Evolutionary conservation across 805 yeast species (phyloP).

Genomic region (Danielozyma ontarioensis): DNA sequence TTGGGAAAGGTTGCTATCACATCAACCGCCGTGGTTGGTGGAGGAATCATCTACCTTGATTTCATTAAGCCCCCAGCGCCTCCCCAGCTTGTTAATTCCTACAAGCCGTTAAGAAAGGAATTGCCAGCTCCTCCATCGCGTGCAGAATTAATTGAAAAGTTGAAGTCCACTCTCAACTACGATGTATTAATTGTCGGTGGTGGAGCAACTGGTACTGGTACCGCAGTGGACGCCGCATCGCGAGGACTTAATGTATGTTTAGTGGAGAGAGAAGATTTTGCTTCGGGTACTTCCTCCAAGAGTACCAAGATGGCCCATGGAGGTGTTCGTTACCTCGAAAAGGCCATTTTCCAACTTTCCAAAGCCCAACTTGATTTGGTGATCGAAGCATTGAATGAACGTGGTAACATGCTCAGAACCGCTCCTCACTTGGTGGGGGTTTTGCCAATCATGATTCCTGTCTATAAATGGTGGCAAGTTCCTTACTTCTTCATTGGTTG

Average conservation of each 20-base stretch:
- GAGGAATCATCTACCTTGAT: conserved; percentile 35
- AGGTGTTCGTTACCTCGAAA: conserved; percentile 92
- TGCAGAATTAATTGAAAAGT: conserved; percentile 43
- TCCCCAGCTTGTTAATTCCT: conserved; percentile 19
- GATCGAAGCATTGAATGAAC: conserved; percentile 82
- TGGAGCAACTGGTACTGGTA: conserved; percentile 94
- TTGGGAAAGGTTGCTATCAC: conserved; percentile 27
- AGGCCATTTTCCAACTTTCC: conserved; percentile 88
- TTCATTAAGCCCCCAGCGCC: conserved; percentile 30
- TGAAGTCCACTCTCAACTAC: conserved; percentile 43
- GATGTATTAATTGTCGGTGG: conserved; percentile 92
- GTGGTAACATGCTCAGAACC: conserved; percentile 78
- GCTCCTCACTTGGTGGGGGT: conserved; percentile 89
- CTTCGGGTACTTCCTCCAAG: conserved; percentile 88
- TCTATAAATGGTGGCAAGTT: conserved; percentile 91
- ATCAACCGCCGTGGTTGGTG: conserved; percentile 30
- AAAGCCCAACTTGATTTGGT: conserved; percentile 86
- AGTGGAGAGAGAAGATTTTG: conserved; percentile 84
- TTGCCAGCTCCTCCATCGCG: conserved; percentile 53
- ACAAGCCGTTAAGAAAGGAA: conserved; percentile 40
- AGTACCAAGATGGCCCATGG: conserved; percentile 97
- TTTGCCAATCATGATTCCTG: conserved; percentile 93
- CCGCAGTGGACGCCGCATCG: conserved; percentile 85
- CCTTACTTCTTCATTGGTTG: conserved; percentile 93
- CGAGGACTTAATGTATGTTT: conserved; percentile 87